phyloP scores from a whole-genome alignment of 495 filamentous ascomycete genomes.

The Penicillium subrubescens region DNA sequence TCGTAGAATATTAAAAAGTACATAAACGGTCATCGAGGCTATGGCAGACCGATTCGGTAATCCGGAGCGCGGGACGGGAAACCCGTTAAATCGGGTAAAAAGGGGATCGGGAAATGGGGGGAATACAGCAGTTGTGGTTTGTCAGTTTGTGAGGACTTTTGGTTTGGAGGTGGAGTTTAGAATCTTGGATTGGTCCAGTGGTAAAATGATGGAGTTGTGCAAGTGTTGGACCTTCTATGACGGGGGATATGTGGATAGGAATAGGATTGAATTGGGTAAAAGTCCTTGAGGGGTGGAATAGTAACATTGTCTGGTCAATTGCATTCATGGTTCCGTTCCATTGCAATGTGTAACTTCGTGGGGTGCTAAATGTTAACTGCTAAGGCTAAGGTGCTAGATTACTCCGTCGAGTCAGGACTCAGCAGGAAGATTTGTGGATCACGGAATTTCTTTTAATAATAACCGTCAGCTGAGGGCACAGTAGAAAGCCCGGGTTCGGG shows the following conservation, averaged over 20 bases:
- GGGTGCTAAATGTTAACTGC: background rate
- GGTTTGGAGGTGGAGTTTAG: background rate
- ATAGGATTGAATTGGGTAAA: background rate
- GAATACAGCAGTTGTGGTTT: no score
- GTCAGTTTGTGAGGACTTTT: background rate
- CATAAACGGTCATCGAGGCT: constrained; percentile 1
- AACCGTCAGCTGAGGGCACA: background rate
- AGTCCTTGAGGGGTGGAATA: background rate
- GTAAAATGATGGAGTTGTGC: background rate
- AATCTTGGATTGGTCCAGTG: background rate
- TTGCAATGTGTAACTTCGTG: background rate
- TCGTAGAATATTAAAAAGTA: background rate
- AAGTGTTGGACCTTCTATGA: background rate
- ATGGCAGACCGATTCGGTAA: constrained; percentile 19
- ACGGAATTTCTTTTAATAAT: background rate
- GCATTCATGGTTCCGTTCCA: background rate
- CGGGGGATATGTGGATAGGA: background rate
- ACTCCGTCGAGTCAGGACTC: background rate
- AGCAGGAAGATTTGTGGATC: background rate
- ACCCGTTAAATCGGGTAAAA: constrained; percentile 19
- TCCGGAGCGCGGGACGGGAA: constrained; percentile 19
- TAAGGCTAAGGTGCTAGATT: background rate
- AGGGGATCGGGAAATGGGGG: background rate
- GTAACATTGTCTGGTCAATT: background rate
- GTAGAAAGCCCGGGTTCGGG: background rate